These are phyloP conservation scores for Fusarium sp. DNA, from an alignment of 2,329 filamentous ascomycete species.

Conservation along the genomic window DNA sequence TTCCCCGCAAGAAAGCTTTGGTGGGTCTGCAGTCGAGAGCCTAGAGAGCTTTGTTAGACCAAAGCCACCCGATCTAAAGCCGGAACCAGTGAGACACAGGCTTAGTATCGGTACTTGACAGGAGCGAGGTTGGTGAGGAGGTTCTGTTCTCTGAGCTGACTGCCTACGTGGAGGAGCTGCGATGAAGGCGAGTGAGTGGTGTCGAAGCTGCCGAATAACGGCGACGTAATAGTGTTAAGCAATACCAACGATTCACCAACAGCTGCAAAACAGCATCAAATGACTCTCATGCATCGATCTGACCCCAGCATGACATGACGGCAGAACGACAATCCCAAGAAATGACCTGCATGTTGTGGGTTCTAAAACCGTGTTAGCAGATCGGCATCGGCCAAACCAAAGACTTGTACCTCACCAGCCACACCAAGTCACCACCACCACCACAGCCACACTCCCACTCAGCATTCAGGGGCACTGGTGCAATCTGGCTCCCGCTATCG, in stretches of 20 bases:
- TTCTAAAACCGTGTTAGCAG: constrained; percentile 25
- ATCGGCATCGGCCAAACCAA: constrained; percentile 30
- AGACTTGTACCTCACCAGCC: constrained; percentile 23
- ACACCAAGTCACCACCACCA: not conserved
- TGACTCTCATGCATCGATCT: constrained; percentile 15
- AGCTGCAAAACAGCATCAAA: not conserved
- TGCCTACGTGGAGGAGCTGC: not conserved
- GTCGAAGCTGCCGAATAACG: not conserved
- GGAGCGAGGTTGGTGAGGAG: constrained; percentile 3
- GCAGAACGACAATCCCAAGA: constrained; percentile 28
- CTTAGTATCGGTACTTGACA: constrained; percentile 26
- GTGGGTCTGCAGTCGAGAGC: constrained; percentile 30
- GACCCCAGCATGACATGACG: constrained; percentile 23
- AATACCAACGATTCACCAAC: not conserved
- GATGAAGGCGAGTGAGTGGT: not conserved
- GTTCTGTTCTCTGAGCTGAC: not conserved
- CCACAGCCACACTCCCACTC: constrained; percentile 40
- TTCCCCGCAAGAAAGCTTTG: constrained; percentile 18
- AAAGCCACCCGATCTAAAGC: constrained; percentile 45
- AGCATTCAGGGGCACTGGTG: constrained; percentile 45
- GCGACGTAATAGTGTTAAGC: not conserved
- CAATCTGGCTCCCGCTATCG: constrained; percentile 46
- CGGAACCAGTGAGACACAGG: constrained; percentile 39
- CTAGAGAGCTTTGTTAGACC: constrained; percentile 21
- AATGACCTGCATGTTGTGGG: constrained; percentile 33